Evolutionary conservation across 306 rosid genomes (phyloP).

Genomic region (Parietaria judaica): DNA sequence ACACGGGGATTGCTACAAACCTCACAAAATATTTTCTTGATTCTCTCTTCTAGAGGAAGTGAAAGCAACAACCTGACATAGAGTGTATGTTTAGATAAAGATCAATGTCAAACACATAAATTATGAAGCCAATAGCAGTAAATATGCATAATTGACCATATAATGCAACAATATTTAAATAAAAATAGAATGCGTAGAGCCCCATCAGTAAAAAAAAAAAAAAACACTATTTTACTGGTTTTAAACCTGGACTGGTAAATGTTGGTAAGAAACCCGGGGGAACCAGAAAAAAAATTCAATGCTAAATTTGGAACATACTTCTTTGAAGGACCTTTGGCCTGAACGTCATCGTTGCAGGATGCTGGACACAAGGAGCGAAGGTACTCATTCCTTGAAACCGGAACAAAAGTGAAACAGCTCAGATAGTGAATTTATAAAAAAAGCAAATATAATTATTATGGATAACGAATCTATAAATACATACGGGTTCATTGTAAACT

Average conservation of each 20-base stretch:
- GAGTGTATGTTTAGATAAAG: conserved; percentile 10
- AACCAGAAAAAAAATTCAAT: neutral
- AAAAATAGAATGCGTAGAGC: neutral
- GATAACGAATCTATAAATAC: conserved; percentile 13
- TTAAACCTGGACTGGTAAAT: neutral
- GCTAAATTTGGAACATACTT: conserved; percentile 35
- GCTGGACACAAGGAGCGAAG: conserved; percentile 65
- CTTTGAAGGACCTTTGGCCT: conserved; percentile 49
- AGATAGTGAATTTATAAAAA: neutral
- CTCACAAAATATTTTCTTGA: conserved; percentile 58
- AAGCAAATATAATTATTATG: neutral
- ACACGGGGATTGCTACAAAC: conserved; percentile 40
- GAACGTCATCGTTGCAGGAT: conserved; percentile 26
- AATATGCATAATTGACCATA: neutral
- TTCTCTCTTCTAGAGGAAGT: conserved; percentile 69
- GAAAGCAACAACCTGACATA: conserved; percentile 57
- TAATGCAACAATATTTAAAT: neutral
- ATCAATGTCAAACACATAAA: neutral
- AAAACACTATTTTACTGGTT: neutral
- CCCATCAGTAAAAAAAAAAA: too few relatives aligned
- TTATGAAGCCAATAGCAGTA: neutral
- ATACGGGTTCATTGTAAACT: conserved; percentile 70
- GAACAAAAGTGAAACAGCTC: conserved; percentile 12
- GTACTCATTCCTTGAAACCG: conserved; percentile 55
- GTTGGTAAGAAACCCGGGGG: neutral